phyloP scores from a whole-genome alignment of 352 stramenopile genomes.

The Phytophthora palmivora region DNA sequence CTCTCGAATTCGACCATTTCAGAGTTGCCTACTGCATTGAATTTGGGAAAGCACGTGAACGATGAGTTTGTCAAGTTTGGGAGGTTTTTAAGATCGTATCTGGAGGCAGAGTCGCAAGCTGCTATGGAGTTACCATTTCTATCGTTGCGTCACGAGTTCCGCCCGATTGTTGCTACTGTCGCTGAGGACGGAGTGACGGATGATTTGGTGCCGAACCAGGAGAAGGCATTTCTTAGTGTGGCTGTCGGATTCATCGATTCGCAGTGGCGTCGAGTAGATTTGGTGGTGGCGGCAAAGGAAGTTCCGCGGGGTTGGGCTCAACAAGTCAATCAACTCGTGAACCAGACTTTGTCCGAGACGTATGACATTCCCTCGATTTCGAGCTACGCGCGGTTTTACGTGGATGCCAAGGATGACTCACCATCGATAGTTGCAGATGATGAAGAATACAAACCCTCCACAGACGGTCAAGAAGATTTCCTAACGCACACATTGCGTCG shows the following conservation, averaged over 20 bases:
- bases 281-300: slow-evolving; percentile 32
- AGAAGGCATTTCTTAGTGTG: slow-evolving; percentile 30
- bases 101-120: slow-evolving; percentile 25
- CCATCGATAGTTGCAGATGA: background rate
- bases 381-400: too few relatives aligned
- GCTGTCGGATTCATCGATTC: slow-evolving; percentile 39
- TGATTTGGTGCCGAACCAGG: slow-evolving; percentile 6
- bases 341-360: slow-evolving; percentile 19
- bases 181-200: slow-evolving; percentile 10
- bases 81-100: slow-evolving; percentile 24
- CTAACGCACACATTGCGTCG: too few relatives aligned
- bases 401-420: too few relatives aligned
- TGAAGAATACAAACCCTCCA: background rate
- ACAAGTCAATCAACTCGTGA: slow-evolving; percentile 27
- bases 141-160: slow-evolving; percentile 28
- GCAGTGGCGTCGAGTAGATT: slow-evolving; percentile 37
- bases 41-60: slow-evolving; percentile 23
- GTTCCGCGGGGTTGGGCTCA: slow-evolving; percentile 25
- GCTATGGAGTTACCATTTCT: slow-evolving; percentile 35
- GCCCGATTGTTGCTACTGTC: slow-evolving; percentile 3
- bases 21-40: slow-evolving; percentile 9
- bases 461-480: too few relatives aligned
- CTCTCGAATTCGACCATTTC: slow-evolving; percentile 1
- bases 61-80: slow-evolving; percentile 38
- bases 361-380: slow-evolving; percentile 19